Evolutionary conservation across 2,329 filamentous ascomycete genomes (phyloP).

Genomic region (Fusarium nanum): DNA sequence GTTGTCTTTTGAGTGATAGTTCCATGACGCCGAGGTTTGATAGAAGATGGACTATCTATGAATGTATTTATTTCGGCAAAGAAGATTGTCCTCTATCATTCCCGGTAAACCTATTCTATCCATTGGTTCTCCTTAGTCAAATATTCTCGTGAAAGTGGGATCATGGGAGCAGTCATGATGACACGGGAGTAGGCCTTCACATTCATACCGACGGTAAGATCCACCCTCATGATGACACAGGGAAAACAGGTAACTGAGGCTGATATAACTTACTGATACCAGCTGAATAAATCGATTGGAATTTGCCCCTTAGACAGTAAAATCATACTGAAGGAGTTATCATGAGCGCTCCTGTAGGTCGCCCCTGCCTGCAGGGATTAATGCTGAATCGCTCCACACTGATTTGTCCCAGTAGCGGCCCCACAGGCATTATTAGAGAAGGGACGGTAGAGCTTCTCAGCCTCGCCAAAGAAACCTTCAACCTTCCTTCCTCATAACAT

Average conservation of each 20-base stretch:
- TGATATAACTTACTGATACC: no score
- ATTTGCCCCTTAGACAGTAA: no score
- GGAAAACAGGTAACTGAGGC: no score
- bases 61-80: background rate
- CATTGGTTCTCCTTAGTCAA: background rate
- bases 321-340: background rate
- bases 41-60: background rate
- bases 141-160: background rate
- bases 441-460: slow-evolving; percentile 30
- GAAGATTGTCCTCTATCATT: no score
- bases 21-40: background rate
- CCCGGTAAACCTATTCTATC: no score
- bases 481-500: slow-evolving; percentile 5
- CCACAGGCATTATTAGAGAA: slow-evolving; percentile 12
- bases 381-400: slow-evolving; percentile 12
- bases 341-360: slow-evolving; percentile 7
- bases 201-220: no score
- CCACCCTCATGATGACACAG: no score
- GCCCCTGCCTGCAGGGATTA: slow-evolving; percentile 10
- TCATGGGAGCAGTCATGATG: slow-evolving; percentile 6
- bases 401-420: slow-evolving; percentile 21
- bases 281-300: no score
- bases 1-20: background rate
- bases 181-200: background rate
- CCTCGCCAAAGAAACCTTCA: slow-evolving; percentile 38